Evolutionary conservation across 257 asterid genomes (phyloP), one percentile per base, ranked within the genome.

Genomic region (Anisodus acutangulus): DNA sequence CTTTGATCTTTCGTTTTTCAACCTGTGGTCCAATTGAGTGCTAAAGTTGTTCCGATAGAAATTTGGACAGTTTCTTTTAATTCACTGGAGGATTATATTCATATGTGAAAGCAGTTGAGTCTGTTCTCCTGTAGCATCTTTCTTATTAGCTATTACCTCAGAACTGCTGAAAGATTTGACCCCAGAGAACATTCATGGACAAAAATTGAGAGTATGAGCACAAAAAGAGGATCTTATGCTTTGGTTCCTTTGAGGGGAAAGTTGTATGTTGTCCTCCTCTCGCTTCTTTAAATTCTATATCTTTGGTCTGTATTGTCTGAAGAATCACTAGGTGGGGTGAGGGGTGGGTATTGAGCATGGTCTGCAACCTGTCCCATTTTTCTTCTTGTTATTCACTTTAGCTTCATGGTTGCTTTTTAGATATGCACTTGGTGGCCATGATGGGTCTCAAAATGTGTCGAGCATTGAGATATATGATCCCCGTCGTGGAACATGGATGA

Each of bases 141-240:
- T 8, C 58, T 76, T 43, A 76, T 78, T 9, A 22, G 37, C 41
- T 11, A 51, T 53, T 47, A 59, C 88, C 47, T 51, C 81, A 95
- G 98, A 89, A 87, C 97, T 86, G 97, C 95, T 62, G 97, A 95
- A 91, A 92, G 95, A 85, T 95, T 92, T 79, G 98, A 95, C 86
- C 97, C 97, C 49, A 88, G 98, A 86, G 95, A 95, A 85, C 93
- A 93, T 87, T 86, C 95, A 31, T 93, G 98, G 98, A 86, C 87
- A 80, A 91, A 85, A 82, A 88, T 91, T 45, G 88, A 85, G 86
- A 88, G 92, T 64, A 92, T 93, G 98, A 89, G 79, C 78, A 85
- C 89, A 22, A 85, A 72, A 68, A 91, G 95, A 87, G 95, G 96
- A 83, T 88, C 93, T 84, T 97, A 89, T 85, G 89, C 94, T 4